phyloP scores from a whole-genome alignment of 2,329 filamentous ascomycete species.

The Gaeumannomyces tritici region DNA sequence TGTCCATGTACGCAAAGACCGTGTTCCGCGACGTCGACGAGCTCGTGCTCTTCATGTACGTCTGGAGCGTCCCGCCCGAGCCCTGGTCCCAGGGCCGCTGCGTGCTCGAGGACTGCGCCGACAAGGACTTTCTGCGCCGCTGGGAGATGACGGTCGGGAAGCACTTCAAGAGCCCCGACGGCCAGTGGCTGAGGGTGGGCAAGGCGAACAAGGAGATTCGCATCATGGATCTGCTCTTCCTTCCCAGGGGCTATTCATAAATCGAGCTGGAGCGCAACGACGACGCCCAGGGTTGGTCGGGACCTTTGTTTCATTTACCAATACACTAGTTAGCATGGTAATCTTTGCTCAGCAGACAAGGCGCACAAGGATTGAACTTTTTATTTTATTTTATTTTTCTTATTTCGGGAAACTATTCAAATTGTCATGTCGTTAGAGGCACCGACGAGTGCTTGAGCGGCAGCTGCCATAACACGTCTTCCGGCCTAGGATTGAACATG shows the following conservation, averaged over 20 bases:
- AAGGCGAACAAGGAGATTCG: conserved; percentile 1
- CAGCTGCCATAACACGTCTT: too few relatives aligned
- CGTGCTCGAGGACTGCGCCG: conserved; percentile 7
- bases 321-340: too few relatives aligned
- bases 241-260: not conserved
- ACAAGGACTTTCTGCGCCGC: conserved; percentile 6
- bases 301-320: too few relatives aligned
- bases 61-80: conserved; percentile 2
- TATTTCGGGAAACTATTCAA: too few relatives aligned
- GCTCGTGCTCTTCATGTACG: conserved; percentile 7
- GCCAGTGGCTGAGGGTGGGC: conserved; percentile 7
- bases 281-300: not conserved
- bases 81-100: conserved; percentile 6
- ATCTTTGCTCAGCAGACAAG: too few relatives aligned
- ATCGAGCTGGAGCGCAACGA: not conserved
- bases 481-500: too few relatives aligned
- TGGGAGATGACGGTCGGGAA: conserved; percentile 6
- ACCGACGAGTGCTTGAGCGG: too few relatives aligned
- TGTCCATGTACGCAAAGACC: conserved; percentile 7
- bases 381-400: too few relatives aligned
- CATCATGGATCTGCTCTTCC: conserved; percentile 8
- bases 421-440: too few relatives aligned
- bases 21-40: conserved; percentile 8
- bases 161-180: conserved; percentile 2
- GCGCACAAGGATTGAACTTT: too few relatives aligned